phyloP scores from a whole-genome alignment of 2,329 filamentous ascomycete genomes.

The Coniochaeta ligniaria region DNA sequence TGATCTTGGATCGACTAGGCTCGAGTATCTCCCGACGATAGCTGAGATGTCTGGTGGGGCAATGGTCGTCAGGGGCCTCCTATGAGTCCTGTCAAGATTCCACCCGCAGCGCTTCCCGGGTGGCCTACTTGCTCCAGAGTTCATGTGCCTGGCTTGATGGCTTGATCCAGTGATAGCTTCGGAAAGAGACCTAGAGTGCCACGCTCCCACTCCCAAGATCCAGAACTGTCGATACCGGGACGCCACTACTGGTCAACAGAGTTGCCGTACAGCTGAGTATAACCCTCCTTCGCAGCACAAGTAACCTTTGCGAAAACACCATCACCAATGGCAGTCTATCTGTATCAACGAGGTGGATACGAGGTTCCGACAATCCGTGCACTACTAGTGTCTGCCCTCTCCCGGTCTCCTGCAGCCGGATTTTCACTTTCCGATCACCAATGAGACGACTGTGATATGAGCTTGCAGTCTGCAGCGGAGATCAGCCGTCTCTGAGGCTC shows the following conservation, averaged over 20 bases:
- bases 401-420: neutral
- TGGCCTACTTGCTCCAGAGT: too few species aligned
- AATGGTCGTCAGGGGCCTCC: neutral
- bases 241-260: neutral
- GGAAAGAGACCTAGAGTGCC: neutral
- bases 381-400: neutral
- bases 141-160: neutral
- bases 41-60: neutral
- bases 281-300: neutral
- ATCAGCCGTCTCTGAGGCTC: neutral
- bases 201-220: neutral
- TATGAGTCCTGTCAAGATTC: neutral
- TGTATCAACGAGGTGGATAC: neutral
- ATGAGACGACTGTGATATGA: neutral
- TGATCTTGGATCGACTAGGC: neutral
- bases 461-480: neutral
- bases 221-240: neutral
- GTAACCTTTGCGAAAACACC: neutral
- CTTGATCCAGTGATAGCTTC: neutral
- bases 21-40: neutral
- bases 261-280: neutral
- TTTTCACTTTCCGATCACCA: neutral
- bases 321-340: neutral
- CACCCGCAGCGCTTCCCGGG: too few species aligned
- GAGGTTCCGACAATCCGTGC: neutral